Evolutionary conservation across 1,139 yeast species (phyloP).

Genomic region (Pichiaceae sp.): DNA sequence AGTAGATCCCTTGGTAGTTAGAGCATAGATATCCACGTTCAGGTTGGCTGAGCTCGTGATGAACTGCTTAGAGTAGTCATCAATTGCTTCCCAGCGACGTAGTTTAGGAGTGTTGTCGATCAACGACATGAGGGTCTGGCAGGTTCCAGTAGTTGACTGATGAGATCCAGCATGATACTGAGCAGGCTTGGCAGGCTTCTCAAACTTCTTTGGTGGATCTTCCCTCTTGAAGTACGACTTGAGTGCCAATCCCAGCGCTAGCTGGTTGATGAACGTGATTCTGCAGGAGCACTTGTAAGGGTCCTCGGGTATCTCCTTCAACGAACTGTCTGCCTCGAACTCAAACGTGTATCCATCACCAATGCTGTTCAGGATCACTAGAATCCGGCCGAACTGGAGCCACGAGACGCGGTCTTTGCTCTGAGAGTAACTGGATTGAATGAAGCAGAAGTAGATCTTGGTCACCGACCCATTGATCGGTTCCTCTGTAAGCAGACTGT

Average conservation of each 20-base stretch:
- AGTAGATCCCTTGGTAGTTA: slow-evolving; percentile 18
- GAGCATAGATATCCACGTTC: slow-evolving; percentile 18
- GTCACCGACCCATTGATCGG: slow-evolving; percentile 23
- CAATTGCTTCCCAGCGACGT: slow-evolving; percentile 1
- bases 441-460: slow-evolving; percentile 22
- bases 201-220: slow-evolving; percentile 1
- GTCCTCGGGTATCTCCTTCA: slow-evolving; percentile 15
- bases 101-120: neutral
- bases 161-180: slow-evolving; percentile 6
- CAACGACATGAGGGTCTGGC: neutral
- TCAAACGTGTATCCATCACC: slow-evolving; percentile 13
- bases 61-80: slow-evolving; percentile 10
- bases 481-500: slow-evolving; percentile 16
- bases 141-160: slow-evolving; percentile 3
- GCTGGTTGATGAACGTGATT: slow-evolving; percentile 17
- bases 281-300: slow-evolving; percentile 19
- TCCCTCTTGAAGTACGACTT: neutral
- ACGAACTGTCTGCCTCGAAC: slow-evolving; percentile 17
- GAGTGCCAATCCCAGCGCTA: slow-evolving; percentile 14
- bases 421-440: slow-evolving; percentile 19
- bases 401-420: slow-evolving; percentile 25
- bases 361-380: slow-evolving; percentile 14
- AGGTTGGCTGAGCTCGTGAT: slow-evolving; percentile 14
- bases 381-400: slow-evolving; percentile 21
- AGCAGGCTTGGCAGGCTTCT: slow-evolving; percentile 12